phyloP scores from a whole-genome alignment of 352 stramenopile genomes.

The Peronospora belbahrii region DNA sequence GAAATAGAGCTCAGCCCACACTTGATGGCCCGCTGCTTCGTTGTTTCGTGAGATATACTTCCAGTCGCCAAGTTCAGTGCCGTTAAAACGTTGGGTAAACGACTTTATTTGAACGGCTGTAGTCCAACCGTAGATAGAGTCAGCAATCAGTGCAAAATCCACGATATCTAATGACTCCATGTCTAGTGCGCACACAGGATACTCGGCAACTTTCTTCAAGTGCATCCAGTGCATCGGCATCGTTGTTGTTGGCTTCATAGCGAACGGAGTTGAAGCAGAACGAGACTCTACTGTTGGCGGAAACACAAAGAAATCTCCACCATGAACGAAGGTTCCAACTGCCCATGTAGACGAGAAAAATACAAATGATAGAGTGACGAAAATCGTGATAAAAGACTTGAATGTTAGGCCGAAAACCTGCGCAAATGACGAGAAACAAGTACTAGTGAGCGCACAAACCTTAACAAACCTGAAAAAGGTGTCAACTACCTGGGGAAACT shows the following conservation, averaged over 20 bases:
- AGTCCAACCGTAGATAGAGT: conserved; percentile 76
- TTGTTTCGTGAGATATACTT: conserved; percentile 69
- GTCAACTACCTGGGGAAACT: conserved; percentile 54
- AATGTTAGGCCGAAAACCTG: conserved; percentile 83
- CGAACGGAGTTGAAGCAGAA: conserved; percentile 12
- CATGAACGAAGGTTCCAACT: conserved; percentile 82
- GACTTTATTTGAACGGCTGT: conserved; percentile 64
- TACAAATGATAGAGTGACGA: conserved; percentile 77
- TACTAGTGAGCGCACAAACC: conserved; percentile 3
- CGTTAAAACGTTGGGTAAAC: conserved; percentile 75
- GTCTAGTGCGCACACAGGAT: conserved; percentile 74
- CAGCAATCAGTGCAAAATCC: conserved; percentile 80
- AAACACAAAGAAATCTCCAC: conserved; percentile 74
- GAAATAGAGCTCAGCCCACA: conserved; percentile 84
- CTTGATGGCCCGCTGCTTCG: conserved; percentile 52
- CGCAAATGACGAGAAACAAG: not conserved
- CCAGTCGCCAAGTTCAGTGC: conserved; percentile 69
- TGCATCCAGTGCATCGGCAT: conserved; percentile 1
- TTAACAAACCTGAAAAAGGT: not conserved
- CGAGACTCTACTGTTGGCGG: conserved; percentile 31
- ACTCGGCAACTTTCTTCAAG: conserved; percentile 54
- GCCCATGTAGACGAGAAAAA: conserved; percentile 85
- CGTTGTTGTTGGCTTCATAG: conserved; percentile 4
- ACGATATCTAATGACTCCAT: conserved; percentile 57
- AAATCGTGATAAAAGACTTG: conserved; percentile 80